Conservation (phyloP, 1,139 yeast species). For the Pichiaceae sp. region DNA sequence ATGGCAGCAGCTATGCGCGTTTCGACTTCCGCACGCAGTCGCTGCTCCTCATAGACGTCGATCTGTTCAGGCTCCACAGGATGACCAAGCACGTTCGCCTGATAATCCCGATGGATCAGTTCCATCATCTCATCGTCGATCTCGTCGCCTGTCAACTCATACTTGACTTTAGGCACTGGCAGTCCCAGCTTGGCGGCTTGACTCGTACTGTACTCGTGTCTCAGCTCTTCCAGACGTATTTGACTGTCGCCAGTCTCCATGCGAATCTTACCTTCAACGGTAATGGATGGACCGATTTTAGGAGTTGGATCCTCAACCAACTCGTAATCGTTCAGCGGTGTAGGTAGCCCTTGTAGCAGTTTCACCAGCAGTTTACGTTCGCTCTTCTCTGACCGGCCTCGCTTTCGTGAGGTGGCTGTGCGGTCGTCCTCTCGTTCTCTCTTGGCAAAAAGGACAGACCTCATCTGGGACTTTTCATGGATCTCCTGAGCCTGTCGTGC, state of each 20-base stretch:
- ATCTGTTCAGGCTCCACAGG: constrained; percentile 25
- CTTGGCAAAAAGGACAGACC: constrained; percentile 17
- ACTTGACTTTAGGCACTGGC: constrained; percentile 35
- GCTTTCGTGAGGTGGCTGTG: constrained; percentile 2
- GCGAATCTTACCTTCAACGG: background rate
- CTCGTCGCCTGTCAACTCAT: constrained; percentile 10
- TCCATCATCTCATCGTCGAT: constrained; percentile 31
- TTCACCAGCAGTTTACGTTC: constrained; percentile 14
- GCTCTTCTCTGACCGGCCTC: constrained; percentile 10
- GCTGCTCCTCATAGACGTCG: constrained; percentile 27
- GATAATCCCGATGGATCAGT: constrained; percentile 12
- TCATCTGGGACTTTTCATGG: constrained; percentile 13
- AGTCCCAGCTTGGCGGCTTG: constrained; percentile 42
- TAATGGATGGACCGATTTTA: background rate
- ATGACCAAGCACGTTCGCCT: constrained; percentile 4
- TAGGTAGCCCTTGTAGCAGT: constrained; percentile 35
- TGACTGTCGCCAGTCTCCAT: constrained; percentile 9
- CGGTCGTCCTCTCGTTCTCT: constrained; percentile 11
- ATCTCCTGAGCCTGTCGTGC: constrained; percentile 22
- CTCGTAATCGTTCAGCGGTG: constrained; percentile 54
- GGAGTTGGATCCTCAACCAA: constrained; percentile 26
- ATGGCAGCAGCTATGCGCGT: background rate
- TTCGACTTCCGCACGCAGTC: constrained; percentile 5
- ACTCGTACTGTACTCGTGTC: constrained; percentile 29
- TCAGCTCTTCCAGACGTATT: constrained; percentile 11